These are phyloP conservation scores for Phlyctochytrium arcticum DNA, from an alignment of 192 early-diverging fungal genomes.

Conservation along the genomic window DNA sequence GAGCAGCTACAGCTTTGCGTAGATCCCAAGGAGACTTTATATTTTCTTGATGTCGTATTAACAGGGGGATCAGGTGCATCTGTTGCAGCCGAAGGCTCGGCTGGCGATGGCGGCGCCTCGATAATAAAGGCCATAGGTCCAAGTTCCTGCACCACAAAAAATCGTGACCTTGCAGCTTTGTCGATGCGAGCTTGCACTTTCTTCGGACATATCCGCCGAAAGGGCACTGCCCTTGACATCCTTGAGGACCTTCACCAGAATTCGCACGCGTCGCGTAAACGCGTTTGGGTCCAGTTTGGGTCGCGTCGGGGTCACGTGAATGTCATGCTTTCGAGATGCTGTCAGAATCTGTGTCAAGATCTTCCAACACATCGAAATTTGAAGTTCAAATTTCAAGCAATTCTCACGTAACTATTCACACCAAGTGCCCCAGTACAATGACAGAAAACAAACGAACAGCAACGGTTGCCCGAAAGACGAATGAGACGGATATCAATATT, in stretches of 20 bases:
- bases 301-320: no score
- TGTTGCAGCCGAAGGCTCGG: neutral
- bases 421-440: neutral
- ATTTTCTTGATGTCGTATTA: constrained; percentile 7
- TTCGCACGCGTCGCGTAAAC: no score
- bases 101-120: neutral
- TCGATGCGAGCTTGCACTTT: constrained; percentile 29
- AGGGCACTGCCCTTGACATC: constrained; percentile 30
- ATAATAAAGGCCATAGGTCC: constrained; percentile 48
- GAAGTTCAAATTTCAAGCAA: no score
- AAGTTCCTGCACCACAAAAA: constrained; percentile 47
- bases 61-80: neutral
- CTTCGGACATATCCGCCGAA: constrained; percentile 36
- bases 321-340: no score
- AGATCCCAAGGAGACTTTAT: constrained; percentile 42
- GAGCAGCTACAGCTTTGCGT: constrained; percentile 37
- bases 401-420: no score
- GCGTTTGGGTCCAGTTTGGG: no score
- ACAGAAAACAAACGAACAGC: constrained; percentile 13
- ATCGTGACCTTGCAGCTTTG: constrained; percentile 22
- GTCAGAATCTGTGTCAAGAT: no score
- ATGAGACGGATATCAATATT: constrained; percentile 88
- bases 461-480: constrained; percentile 76
- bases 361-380: no score
- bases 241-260: no score